Percentiles rank a stretch among this genome's conserved stretches.
Conservation (phyloP, 345 rosid species). For the Streptanthus diversifolius region DNA sequence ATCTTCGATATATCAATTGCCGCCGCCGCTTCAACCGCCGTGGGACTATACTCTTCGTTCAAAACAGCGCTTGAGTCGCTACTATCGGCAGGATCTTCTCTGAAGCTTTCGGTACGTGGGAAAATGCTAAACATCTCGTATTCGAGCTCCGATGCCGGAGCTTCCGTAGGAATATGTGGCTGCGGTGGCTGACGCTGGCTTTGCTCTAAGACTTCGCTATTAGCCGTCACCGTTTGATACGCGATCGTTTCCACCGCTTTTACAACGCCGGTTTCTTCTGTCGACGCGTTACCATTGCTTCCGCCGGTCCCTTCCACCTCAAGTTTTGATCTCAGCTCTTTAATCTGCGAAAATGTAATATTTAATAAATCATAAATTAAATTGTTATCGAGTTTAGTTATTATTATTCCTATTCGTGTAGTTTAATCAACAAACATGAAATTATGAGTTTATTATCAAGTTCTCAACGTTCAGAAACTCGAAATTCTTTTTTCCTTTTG, state of each 20-base stretch:
- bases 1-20: conserved; percentile 46
- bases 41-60: conserved; percentile 60
- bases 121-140: conserved; percentile 44
- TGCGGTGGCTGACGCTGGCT: conserved; percentile 9
- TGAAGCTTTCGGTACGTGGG: conserved; percentile 37
- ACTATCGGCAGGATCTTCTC: conserved; percentile 71
- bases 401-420: neutral
- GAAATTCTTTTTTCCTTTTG: neutral
- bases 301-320: neutral
- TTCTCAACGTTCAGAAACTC: neutral
- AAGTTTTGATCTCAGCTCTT: conserved; percentile 31
- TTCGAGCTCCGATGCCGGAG: conserved; percentile 34
- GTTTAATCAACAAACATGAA: neutral
- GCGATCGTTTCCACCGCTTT: neutral
- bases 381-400: neutral
- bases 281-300: neutral
- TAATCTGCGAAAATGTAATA: conserved; percentile 10
- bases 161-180: conserved; percentile 12
- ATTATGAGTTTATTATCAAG: neutral
- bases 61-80: conserved; percentile 83
- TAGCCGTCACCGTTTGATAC: neutral
- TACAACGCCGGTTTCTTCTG: conserved; percentile 1
- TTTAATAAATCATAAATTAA: neutral
- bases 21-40: conserved; percentile 6
- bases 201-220: conserved; percentile 16